Percentiles rank a stretch among this genome's conserved stretches.
phyloP scores from a whole-genome alignment of 208 protist species.

The Trypanosoma platydactyli region DNA sequence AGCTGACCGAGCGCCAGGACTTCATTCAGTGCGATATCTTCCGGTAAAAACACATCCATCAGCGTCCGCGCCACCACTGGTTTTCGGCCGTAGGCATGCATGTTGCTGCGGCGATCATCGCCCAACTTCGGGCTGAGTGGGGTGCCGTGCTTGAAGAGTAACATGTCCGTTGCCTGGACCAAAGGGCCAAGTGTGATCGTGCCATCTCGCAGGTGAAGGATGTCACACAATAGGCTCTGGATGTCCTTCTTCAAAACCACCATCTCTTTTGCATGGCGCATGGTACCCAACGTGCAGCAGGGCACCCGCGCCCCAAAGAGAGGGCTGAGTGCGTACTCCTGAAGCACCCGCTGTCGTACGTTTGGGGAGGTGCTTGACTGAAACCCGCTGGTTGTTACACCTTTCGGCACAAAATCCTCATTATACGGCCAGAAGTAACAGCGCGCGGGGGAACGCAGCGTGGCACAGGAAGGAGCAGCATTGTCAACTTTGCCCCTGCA shows the following conservation, averaged over 20 bases:
- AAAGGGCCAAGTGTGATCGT: slow-evolving; percentile 52
- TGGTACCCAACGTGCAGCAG: slow-evolving; percentile 64
- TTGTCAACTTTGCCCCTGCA: not conserved
- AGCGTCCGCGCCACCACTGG: slow-evolving; percentile 55
- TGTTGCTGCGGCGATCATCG: slow-evolving; percentile 31
- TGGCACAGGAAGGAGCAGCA: not conserved
- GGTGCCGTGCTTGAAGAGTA: slow-evolving; percentile 52
- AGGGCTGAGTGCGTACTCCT: slow-evolving; percentile 75
- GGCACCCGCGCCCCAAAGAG: slow-evolving; percentile 63
- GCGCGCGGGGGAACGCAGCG: slow-evolving; percentile 28
- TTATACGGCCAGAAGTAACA: slow-evolving; percentile 76
- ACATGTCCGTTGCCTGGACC: slow-evolving; percentile 63
- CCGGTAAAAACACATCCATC: slow-evolving; percentile 60
- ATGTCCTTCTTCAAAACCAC: slow-evolving; percentile 34
- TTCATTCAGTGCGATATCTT: slow-evolving; percentile 28
- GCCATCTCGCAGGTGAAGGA: slow-evolving; percentile 24
- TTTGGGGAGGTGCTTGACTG: slow-evolving; percentile 71
- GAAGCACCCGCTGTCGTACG: slow-evolving; percentile 56
- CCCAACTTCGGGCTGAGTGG: slow-evolving; percentile 55
- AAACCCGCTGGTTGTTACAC: slow-evolving; percentile 53
- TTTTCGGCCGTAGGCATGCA: slow-evolving; percentile 48
- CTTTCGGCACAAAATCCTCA: slow-evolving; percentile 78
- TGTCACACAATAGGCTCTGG: slow-evolving; percentile 34
- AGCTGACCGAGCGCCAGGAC: slow-evolving; percentile 28
- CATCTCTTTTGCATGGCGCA: slow-evolving; percentile 23